Evolutionary conservation across 2,329 filamentous ascomycete species (phyloP), one percentile per base, ranked within the genome.

Genomic region (Cordyceps cicadae): DNA sequence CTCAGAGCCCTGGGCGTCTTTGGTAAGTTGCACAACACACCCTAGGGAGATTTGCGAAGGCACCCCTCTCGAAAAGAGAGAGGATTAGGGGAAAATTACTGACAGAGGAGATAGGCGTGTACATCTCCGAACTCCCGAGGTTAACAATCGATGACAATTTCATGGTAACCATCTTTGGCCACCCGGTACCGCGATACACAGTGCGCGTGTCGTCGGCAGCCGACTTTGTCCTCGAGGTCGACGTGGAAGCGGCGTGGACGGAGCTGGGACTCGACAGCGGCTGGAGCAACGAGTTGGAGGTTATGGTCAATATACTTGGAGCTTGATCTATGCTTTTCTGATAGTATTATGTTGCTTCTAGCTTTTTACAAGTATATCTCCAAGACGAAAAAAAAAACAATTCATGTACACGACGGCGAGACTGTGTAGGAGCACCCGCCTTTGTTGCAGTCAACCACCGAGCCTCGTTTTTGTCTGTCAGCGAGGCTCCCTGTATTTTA

Each of bases 1-100:
- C 70, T 97, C 48, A 97, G 96, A 70, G 92, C 92, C 0, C 75
- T 97, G 1, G 93, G 93, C 0, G 79, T 80, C 21, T 77, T 90
- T 19, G 89, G 88, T 84, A 76, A 67, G 80, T 67, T 8, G 29
- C 5, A 29, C 29, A 29, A 29, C 7, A 29, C 29, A 1, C 29
- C 24, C 3, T 24, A 24, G 29, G 29, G 29, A 14, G n/a, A 32
- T 5, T 14, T 24, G 12, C 12, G 19, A 24, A 50, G 14, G 14
- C 24, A 29, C 3, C 29, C n/a, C 15, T 3, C 7, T n/a, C 24
- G 29, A 29, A 29, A 29, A 43, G 34, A 12, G 39, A 34, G 15
- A n/a, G 21, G 11, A 29, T 8, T 3, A 7, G 8, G 24, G 24
- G 24, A 24, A 4, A 24, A 8, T 34, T 5, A 7, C 14, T 39